Evolutionary conservation across 2,329 filamentous ascomycete genomes (phyloP).

Genomic region (Biscogniauxia marginata): DNA sequence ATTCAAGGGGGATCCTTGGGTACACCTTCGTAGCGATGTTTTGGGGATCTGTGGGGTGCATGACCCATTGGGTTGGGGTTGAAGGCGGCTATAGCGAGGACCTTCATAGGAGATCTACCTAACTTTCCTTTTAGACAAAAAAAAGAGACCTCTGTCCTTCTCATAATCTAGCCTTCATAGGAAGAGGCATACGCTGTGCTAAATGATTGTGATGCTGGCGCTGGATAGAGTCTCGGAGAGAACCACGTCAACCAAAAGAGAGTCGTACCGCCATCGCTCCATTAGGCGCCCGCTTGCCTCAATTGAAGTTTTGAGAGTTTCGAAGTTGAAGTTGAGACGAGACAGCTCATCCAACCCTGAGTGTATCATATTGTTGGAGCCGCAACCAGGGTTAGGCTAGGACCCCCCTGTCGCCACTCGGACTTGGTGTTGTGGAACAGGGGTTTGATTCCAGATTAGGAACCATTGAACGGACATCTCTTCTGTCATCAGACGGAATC

Average conservation of each 20-base stretch:
- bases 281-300: constrained; percentile 17
- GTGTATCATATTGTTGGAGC: constrained; percentile 29
- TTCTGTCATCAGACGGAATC: not conserved
- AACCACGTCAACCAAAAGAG: not conserved
- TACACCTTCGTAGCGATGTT: constrained; percentile 3
- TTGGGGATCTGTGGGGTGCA: not conserved
- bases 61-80: not conserved
- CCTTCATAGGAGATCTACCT: too few relatives aligned
- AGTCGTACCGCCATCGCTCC: constrained; percentile 10
- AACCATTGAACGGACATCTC: not conserved
- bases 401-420: constrained; percentile 10
- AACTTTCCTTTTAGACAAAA: too few relatives aligned
- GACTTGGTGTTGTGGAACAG: not conserved
- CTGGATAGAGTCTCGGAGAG: not conserved
- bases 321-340: constrained; percentile 31
- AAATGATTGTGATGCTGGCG: not conserved
- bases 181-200: too few relatives aligned
- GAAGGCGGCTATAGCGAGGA: not conserved
- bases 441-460: not conserved
- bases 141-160: not conserved
- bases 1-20: constrained; percentile 7
- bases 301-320: constrained; percentile 22
- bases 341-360: constrained; percentile 30
- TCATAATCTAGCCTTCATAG: not conserved
- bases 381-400: constrained; percentile 20